A percentile compares a stretch with the other conserved stretches of the same genome.
phyloP scores from a whole-genome alignment of 2,329 filamentous ascomycete species.

The Fusarium buxicola region DNA sequence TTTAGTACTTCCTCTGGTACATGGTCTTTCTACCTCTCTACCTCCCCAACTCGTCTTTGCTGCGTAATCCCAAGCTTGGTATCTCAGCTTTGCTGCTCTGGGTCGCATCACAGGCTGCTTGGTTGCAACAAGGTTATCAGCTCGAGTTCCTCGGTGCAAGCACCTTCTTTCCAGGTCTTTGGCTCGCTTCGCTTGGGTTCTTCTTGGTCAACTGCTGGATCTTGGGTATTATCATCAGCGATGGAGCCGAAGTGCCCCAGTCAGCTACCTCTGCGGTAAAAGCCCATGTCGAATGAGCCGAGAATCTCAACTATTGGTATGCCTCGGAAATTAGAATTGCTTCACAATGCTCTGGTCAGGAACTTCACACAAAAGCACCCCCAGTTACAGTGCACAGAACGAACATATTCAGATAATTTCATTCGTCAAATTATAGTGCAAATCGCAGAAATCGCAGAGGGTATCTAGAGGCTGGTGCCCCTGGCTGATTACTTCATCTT shows the following conservation, averaged over 20 bases:
- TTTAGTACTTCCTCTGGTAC: constrained; percentile 97
- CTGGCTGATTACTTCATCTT: constrained; percentile 16
- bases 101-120: constrained; percentile 79
- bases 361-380: neutral
- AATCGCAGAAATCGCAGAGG: constrained; percentile 36
- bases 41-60: constrained; percentile 81
- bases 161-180: constrained; percentile 88
- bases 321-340: too few relatives aligned
- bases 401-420: constrained; percentile 15
- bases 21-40: constrained; percentile 93
- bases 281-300: constrained; percentile 38
- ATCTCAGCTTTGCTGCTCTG: constrained; percentile 75
- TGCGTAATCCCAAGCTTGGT: constrained; percentile 71
- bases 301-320: too few relatives aligned
- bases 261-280: constrained; percentile 26
- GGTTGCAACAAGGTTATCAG: constrained; percentile 80
- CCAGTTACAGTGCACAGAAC: neutral
- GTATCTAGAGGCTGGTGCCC: constrained; percentile 38
- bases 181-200: constrained; percentile 79
- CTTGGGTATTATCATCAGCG: constrained; percentile 80
- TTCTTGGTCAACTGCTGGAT: constrained; percentile 91
- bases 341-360: neutral
- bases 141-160: constrained; percentile 85
- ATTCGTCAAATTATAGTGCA: constrained; percentile 25
- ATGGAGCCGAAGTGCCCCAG: constrained; percentile 56